Base-by-base conservation (phyloP, 768 basidiomycete species). In the Chalciporus chontae region DNA sequence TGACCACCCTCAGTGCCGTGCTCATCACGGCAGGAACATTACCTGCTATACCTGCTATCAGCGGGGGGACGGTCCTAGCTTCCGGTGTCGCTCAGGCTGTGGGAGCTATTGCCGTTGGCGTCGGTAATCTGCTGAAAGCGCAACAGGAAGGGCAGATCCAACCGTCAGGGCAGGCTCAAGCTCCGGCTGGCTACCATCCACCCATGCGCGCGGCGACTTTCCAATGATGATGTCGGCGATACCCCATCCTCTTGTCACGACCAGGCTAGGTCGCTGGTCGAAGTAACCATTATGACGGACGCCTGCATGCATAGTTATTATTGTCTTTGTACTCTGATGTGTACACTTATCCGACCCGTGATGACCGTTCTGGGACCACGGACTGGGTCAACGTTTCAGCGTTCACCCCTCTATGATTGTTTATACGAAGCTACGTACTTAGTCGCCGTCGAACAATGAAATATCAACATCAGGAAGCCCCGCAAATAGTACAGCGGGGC, bases 11-110 rank as follows among this genome's bases (percentile, higher is more conserved):
- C 45, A 85, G 85, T 54, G 87, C 87, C 7, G 80, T 90, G 45
- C 77, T 90, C 51, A 86, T 90, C 62, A 87, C 87, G 3, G 84
- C 84, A 27, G 88, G 87, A 31, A 82, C 84, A 27, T 73, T 90
- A 38, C 87, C 87, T 1, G 70, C 85, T 0, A 77, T 90, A 27
- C 87, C 87, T 18, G 85, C 77, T 2, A 78, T 90, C 60, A 74
- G 73, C 43, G 86, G 87, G 18, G 87, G 87, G 9, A 83, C 84
- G 0, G 71, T 87, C 44, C 73, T 90, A 31, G 87, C 88, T 9
- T 79, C 85, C 14, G 76, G 82, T 11, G 83, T 88, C 13, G 85
- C 80, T 13, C 87, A 90, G 56, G 87, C 88, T 1, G 81, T 87
- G 21, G 87, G 88, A 9, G 86, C 86, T 1, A 82, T 90, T 51